phyloP scores from a whole-genome alignment of 192 early-diverging fungal species.

The Phlyctochytrium arcticum region DNA sequence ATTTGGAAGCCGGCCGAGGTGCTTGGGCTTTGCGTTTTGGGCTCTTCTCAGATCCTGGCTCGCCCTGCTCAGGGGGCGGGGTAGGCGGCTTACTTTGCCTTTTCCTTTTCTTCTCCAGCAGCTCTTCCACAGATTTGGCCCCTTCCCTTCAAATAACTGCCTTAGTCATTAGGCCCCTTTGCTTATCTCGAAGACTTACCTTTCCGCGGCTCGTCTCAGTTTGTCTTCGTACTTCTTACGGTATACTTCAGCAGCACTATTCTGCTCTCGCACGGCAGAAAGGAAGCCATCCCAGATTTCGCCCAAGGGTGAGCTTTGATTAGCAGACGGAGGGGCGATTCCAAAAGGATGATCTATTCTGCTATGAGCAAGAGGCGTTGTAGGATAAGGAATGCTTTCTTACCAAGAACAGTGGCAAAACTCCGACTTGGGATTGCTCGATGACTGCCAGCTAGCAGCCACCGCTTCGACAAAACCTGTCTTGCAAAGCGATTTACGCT shows the following conservation, averaged over 20 bases:
- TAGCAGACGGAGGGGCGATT: too few relatives aligned
- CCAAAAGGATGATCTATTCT: too few relatives aligned
- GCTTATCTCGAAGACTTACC: slow-evolving; percentile 29
- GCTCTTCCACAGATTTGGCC: slow-evolving; percentile 39
- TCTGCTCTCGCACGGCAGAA: neutral
- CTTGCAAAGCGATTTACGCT: too few relatives aligned
- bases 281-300: slow-evolving; percentile 7
- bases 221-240: slow-evolving; percentile 60
- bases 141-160: slow-evolving; percentile 38
- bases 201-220: slow-evolving; percentile 50
- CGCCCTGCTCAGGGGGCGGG: neutral
- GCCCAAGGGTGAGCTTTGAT: too few relatives aligned
- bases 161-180: neutral
- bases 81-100: neutral
- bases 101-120: slow-evolving; percentile 24
- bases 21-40: neutral
- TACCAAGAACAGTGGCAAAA: too few relatives aligned
- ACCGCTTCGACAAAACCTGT: too few relatives aligned
- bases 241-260: neutral
- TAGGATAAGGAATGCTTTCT: too few relatives aligned
- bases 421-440: too few relatives aligned
- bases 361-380: too few relatives aligned
- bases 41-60: neutral
- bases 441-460: too few relatives aligned
- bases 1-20: neutral